Base-by-base conservation (phyloP, 2,329 filamentous ascomycete genomes). In the Fusarium decemcellulare region DNA sequence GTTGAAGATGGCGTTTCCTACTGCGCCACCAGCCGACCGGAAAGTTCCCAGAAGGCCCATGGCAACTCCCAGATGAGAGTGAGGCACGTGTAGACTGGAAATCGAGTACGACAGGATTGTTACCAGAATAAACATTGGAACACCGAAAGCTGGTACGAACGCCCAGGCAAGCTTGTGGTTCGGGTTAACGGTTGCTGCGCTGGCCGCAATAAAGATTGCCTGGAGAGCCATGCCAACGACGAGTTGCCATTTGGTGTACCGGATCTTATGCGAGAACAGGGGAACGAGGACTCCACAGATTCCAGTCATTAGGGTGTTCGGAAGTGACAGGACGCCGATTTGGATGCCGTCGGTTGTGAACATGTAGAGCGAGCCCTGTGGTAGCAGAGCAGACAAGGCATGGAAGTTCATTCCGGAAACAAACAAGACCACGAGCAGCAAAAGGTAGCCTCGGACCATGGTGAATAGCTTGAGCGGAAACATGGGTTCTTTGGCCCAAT, bases 371-470 rank as follows among this genome's bases (percentile, higher is more conserved):
- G 65, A 56, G 4, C 65, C 65, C 10, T 68, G 65, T 1, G 65
- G 65, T 0, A 68, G 37, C 0, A 68, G 51, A 30, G 65, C 59
- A 10, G 63, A 46, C 29, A 68, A 36, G 6, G 65, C 65, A 27
- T 68, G 51, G 0, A 60, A 68, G 32, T 67, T 63, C 65, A 68
- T 68, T 11, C 65, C 65, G 0, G 65, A 59, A 3, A 68, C 53
- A 9, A 68, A 68, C n/a, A 68, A 30, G 1, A 63, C 55, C 3
- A 68, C 23, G 1, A 64, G 14, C 0, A 65, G 7, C 3, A 65
- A 34, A 5, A 65, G 53, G 14, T 39, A 65, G 5, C 60, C 63
- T 1, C 63, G 42, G 2, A 63, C 39, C 0, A 59, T 64, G 1
- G 48, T 30, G 4, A 65, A 64, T 1, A 65, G 37, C 7, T 27